A percentile compares a stretch with the other conserved stretches of the same genome.
These are phyloP conservation scores for Boletus vinaceobasis DNA, from an alignment of 768 basidiomycete species.

Conservation along the genomic window DNA sequence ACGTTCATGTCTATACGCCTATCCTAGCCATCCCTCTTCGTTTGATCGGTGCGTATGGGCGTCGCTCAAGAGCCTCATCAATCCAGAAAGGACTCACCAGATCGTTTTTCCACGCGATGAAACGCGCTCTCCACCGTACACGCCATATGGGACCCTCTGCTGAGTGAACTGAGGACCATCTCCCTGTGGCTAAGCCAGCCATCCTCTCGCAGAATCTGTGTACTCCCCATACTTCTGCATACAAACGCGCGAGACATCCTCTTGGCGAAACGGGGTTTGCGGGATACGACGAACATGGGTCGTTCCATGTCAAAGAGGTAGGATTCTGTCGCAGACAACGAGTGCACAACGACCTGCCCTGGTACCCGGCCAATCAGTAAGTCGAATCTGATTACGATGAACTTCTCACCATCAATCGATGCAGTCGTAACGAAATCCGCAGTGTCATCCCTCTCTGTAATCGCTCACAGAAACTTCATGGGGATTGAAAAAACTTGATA, in stretches of 20 bases:
- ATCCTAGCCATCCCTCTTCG: too few relatives aligned
- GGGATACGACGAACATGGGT: slow-evolving; percentile 83
- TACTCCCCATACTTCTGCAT: slow-evolving; percentile 89
- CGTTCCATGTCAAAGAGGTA: slow-evolving; percentile 90
- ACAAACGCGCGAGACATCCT: slow-evolving; percentile 75
- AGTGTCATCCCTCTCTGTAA: slow-evolving; percentile 76
- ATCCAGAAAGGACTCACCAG: slow-evolving; percentile 54
- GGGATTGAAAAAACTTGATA: slow-evolving; percentile 85
- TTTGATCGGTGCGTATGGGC: too few relatives aligned
- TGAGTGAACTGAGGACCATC: slow-evolving; percentile 66
- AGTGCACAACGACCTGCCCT: slow-evolving; percentile 92
- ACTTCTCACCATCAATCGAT: slow-evolving; percentile 79
- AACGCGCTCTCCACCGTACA: slow-evolving; percentile 75
- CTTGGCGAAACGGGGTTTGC: slow-evolving; percentile 89
- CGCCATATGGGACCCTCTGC: slow-evolving; percentile 97
- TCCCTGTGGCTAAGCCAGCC: slow-evolving; percentile 97
- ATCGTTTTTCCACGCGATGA: slow-evolving; percentile 98
- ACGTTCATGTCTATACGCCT: too few relatives aligned
- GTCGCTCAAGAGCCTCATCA: too few relatives aligned
- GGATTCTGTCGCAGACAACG: slow-evolving; percentile 71
- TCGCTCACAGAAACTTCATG: slow-evolving; percentile 87
- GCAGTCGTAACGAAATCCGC: slow-evolving; percentile 90
- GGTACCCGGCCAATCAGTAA: slow-evolving; percentile 34
- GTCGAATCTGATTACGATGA: slow-evolving; percentile 44
- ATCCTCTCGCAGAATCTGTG: slow-evolving; percentile 84